These are phyloP conservation scores for Alliaria petiolata DNA, from an alignment of 345 rosid genomes.

Conservation along the genomic window DNA sequence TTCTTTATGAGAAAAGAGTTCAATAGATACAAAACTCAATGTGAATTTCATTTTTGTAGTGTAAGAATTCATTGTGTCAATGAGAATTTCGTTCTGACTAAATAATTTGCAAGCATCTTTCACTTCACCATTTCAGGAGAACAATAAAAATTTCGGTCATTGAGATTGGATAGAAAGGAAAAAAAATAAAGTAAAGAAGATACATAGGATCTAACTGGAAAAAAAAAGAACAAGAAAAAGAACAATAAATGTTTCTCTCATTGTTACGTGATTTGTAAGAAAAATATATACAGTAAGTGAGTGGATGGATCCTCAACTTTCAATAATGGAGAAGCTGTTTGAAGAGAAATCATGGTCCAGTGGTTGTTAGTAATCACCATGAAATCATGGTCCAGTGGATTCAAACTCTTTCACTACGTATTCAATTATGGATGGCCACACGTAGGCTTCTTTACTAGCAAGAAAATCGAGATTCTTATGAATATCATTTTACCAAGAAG, in stretches of 20 bases:
- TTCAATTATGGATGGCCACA: too few relatives aligned
- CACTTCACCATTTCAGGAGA: neutral
- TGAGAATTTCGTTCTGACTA: neutral
- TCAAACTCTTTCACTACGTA: too few relatives aligned
- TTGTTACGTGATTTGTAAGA: neutral
- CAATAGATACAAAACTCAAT: neutral
- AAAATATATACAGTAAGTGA: neutral
- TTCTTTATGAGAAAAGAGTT: conserved; percentile 14
- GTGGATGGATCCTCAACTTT: too few relatives aligned
- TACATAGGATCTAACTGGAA: neutral
- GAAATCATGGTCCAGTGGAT: too few relatives aligned
- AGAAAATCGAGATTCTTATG: too few relatives aligned
- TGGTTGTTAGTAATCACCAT: too few relatives aligned
- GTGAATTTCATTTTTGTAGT: neutral
- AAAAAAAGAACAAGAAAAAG: too few relatives aligned
- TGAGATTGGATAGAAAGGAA: neutral
- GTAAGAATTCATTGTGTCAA: neutral
- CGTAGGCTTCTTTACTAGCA: too few relatives aligned
- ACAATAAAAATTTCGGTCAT: neutral
- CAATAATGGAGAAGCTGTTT: too few relatives aligned
- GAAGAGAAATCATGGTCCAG: too few relatives aligned
- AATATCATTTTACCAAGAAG: too few relatives aligned
- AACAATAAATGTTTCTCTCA: too few relatives aligned
- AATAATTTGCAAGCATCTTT: neutral
- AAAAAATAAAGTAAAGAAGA: neutral